phyloP scores from a whole-genome alignment of 2,329 filamentous ascomycete species.

The Cladophialophora carrionii region DNA sequence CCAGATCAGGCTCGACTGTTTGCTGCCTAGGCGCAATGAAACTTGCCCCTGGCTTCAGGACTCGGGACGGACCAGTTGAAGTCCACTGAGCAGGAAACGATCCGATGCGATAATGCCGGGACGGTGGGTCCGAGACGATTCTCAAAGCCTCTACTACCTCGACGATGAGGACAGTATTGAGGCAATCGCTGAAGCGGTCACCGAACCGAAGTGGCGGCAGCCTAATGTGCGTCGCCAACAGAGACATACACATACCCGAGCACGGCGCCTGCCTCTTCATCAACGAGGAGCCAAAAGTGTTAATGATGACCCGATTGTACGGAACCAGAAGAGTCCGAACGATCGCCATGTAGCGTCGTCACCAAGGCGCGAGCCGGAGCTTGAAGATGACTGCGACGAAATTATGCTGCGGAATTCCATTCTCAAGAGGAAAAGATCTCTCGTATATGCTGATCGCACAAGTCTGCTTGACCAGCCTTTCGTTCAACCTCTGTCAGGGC shows the following conservation, averaged over 20 bases:
- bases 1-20: background rate
- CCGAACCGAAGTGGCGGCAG: background rate
- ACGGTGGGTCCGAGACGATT: constrained; percentile 19
- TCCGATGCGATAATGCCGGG: constrained; percentile 13
- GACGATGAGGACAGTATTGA: constrained; percentile 6
- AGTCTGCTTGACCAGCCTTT: constrained; percentile 15
- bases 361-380: background rate
- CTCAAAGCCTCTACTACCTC: constrained; percentile 15
- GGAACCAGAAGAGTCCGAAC: background rate
- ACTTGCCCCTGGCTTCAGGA: background rate
- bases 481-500: constrained; percentile 9
- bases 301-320: too few relatives aligned
- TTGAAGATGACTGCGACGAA: background rate
- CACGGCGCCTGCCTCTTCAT: background rate
- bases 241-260: background rate
- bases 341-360: background rate
- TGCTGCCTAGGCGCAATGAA: background rate
- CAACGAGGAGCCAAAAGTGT: background rate
- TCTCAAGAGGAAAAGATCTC: background rate
- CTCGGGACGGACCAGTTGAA: background rate
- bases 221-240: background rate
- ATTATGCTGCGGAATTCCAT: background rate
- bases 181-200: background rate
- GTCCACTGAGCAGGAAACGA: constrained; percentile 1
- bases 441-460: background rate